Percentiles rank a stretch among this genome's conserved stretches.
Evolutionary conservation across 78 protist genomes (phyloP).

Genomic region (slime mould (Dictyostelium discoideum)): dicty_2.7 NC_007091.3:1289501-1290000

Average conservation of each 20-base stretch:
- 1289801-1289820: slow-evolving; percentile 69
- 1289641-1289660: slow-evolving; percentile 33
- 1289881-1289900: background rate
- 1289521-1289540: slow-evolving; percentile 64
- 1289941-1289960: too few relatives aligned
- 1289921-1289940: too few relatives aligned
- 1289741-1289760: slow-evolving; percentile 65
- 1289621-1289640: slow-evolving; percentile 19
- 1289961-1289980: too few relatives aligned
- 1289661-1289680: slow-evolving; percentile 18
- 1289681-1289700: slow-evolving; percentile 1
- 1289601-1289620: slow-evolving; percentile 42
- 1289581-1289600: slow-evolving; percentile 55
- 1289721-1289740: slow-evolving; percentile 54
- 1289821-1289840: slow-evolving; percentile 17
- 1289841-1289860: slow-evolving; percentile 36
- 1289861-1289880: background rate
- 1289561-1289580: slow-evolving; percentile 24
- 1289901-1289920: background rate
- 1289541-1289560: slow-evolving; percentile 38
- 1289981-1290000: too few relatives aligned
- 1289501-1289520: slow-evolving; percentile 71
- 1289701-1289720: slow-evolving; percentile 61
- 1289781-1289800: slow-evolving; percentile 62
- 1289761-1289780: slow-evolving; percentile 52